phyloP scores from a whole-genome alignment of 139 green algal species.

The Chlorella sp. region DNA sequence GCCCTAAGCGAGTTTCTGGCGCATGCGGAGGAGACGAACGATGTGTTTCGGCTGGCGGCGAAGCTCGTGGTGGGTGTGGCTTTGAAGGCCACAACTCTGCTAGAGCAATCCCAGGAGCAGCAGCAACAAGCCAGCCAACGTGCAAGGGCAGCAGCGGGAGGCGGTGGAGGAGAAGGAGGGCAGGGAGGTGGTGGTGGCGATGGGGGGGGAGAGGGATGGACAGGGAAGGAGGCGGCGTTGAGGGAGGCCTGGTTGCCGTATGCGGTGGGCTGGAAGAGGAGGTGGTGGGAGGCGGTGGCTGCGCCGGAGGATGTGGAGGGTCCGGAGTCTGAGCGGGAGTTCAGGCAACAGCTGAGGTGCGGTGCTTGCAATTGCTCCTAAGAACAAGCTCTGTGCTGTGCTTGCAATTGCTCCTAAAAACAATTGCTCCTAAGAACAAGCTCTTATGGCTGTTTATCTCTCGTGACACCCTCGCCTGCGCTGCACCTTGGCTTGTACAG shows the following conservation, averaged over 20 bases:
- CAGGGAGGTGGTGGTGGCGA: background rate
- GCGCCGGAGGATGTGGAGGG: constrained; percentile 57
- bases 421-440: too few relatives aligned
- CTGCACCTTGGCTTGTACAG: background rate
- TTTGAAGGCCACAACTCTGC: constrained; percentile 29
- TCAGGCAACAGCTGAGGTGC: constrained; percentile 48
- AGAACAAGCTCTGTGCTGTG: too few relatives aligned
- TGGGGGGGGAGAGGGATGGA: background rate
- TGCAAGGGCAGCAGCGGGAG: constrained; percentile 2
- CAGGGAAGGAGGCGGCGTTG: constrained; percentile 28
- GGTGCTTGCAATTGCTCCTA: too few relatives aligned
- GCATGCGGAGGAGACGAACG: constrained; percentile 63
- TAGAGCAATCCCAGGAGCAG: too few relatives aligned
- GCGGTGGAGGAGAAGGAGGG: constrained; percentile 1
- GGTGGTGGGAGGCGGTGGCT: constrained; percentile 84
- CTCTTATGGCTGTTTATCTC: background rate
- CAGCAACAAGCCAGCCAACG: background rate
- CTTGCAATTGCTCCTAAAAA: too few relatives aligned
- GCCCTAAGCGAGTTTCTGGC: constrained; percentile 42
- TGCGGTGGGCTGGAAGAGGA: constrained; percentile 59
- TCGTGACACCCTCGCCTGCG: background rate
- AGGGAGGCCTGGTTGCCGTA: constrained; percentile 68
- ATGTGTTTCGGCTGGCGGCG: constrained; percentile 67
- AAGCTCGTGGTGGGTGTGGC: constrained; percentile 25
- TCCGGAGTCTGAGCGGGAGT: constrained; percentile 25